phyloP scores from a whole-genome alignment of 345 rosid species.

The Laguncularia racemosa region DNA sequence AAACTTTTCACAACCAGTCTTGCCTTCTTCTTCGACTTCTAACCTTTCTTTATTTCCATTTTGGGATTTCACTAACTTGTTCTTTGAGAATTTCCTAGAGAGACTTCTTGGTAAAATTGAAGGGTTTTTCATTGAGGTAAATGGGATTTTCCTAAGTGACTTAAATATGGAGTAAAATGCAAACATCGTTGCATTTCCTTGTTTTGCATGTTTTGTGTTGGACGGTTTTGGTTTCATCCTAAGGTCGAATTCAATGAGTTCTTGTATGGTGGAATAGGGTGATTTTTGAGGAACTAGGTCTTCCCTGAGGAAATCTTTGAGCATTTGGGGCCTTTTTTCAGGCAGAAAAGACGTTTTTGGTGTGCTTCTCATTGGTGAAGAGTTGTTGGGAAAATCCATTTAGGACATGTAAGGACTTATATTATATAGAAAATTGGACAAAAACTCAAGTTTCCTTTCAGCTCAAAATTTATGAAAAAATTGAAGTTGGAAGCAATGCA shows the following conservation, averaged over 20 bases:
- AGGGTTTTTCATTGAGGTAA: conserved; percentile 26
- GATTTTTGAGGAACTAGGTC: conserved; percentile 42
- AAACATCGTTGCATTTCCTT: conserved; percentile 18
- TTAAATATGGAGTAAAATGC: conserved; percentile 43
- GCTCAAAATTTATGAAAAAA: no score
- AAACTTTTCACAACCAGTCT: background rate
- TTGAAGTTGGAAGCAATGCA: no score
- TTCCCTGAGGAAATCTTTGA: conserved; percentile 75
- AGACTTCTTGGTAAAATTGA: conserved; percentile 45
- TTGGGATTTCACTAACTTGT: conserved; percentile 4
- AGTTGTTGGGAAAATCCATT: no score
- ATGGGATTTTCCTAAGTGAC: conserved; percentile 38
- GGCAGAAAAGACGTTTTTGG: background rate
- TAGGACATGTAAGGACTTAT: no score
- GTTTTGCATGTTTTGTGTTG: conserved; percentile 22
- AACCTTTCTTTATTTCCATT: background rate
- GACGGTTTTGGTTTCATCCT: background rate
- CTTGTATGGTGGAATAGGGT: conserved; percentile 22
- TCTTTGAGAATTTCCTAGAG: conserved; percentile 31
- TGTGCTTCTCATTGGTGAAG: conserved; percentile 7
- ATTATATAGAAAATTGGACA: no score
- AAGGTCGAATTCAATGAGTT: conserved; percentile 10
- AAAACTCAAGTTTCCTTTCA: no score
- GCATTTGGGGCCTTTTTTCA: conserved; percentile 21
- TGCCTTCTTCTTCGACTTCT: conserved; percentile 7